phyloP scores from a whole-genome alignment of 371 early-diverging fungal species.

The Chytridium lagenaria region DNA sequence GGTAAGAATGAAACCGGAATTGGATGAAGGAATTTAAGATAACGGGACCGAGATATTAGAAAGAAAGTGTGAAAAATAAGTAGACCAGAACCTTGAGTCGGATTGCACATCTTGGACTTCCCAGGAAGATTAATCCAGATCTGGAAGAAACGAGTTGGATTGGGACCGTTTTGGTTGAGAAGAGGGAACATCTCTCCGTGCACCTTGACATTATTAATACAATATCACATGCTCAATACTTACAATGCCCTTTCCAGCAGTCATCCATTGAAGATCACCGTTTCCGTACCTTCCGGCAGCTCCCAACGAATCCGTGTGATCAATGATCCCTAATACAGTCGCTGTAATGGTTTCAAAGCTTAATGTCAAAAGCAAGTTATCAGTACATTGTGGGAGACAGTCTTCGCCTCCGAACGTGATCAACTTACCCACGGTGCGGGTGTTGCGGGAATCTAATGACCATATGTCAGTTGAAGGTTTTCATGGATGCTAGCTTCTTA shows the following conservation, averaged over 20 bases:
- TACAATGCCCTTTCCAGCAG: constrained; percentile 68
- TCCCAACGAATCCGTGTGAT: constrained; percentile 28
- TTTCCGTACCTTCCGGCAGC: constrained; percentile 18
- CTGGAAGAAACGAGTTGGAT: not conserved
- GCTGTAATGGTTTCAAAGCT: constrained; percentile 38
- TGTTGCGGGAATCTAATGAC: constrained; percentile 39
- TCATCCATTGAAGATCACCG: constrained; percentile 38
- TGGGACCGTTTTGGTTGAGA: constrained; percentile 5
- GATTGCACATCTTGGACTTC: constrained; percentile 16
- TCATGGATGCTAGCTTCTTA: not conserved
- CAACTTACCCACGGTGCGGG: constrained; percentile 28
- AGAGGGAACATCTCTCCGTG: constrained; percentile 21
- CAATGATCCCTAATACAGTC: constrained; percentile 29
- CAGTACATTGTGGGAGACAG: too few species aligned
- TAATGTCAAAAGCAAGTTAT: not conserved
- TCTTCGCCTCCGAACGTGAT: not conserved
- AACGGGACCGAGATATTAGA: not conserved
- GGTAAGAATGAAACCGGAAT: too few species aligned
- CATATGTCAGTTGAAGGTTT: too few species aligned
- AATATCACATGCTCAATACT: not conserved
- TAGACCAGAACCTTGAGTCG: not conserved
- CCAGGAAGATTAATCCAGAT: constrained; percentile 17
- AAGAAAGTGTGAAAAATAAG: not conserved
- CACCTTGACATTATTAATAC: not conserved
- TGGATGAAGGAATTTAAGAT: too few species aligned